These are phyloP conservation scores for Plantago coronopus DNA, from an alignment of 305 asterid species.

Conservation along the genomic window DNA sequence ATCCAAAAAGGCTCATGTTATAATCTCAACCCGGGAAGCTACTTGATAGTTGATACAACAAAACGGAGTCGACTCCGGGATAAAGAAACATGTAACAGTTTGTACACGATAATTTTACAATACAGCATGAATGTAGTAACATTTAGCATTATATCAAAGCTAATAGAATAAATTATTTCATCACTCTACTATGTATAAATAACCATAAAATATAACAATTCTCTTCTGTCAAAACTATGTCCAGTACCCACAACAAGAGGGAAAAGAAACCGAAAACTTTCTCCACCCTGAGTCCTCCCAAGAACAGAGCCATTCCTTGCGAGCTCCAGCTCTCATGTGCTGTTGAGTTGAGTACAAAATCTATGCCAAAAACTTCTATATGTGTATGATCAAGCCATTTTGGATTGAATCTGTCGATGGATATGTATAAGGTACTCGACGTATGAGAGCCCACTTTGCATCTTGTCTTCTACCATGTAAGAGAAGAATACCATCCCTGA, in stretches of 20 bases:
- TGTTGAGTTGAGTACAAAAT: background rate
- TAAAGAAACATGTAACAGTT: background rate
- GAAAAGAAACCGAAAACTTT: background rate
- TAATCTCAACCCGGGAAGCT: too few species aligned
- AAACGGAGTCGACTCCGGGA: background rate
- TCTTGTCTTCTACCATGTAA: constrained; percentile 85
- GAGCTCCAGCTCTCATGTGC: constrained; percentile 11
- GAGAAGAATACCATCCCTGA: constrained; percentile 76
- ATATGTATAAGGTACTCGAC: constrained; percentile 83
- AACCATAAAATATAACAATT: constrained; percentile 4
- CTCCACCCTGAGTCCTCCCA: background rate
- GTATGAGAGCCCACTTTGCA: constrained; percentile 64
- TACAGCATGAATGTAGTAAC: background rate
- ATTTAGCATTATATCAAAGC: constrained; percentile 2
- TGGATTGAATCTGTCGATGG: constrained; percentile 83
- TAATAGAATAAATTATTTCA: background rate
- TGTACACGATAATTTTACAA: constrained; percentile 2
- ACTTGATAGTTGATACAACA: too few species aligned
- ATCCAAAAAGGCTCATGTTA: too few species aligned
- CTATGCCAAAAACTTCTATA: constrained; percentile 24
- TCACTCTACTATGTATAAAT: constrained; percentile 3
- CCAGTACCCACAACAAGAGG: background rate
- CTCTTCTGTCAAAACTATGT: constrained; percentile 9
- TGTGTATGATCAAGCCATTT: constrained; percentile 58
- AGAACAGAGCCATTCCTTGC: background rate